phyloP scores from a whole-genome alignment of 1,284 basidiomycete species.

The Microbotryomycetes sp. region DNA sequence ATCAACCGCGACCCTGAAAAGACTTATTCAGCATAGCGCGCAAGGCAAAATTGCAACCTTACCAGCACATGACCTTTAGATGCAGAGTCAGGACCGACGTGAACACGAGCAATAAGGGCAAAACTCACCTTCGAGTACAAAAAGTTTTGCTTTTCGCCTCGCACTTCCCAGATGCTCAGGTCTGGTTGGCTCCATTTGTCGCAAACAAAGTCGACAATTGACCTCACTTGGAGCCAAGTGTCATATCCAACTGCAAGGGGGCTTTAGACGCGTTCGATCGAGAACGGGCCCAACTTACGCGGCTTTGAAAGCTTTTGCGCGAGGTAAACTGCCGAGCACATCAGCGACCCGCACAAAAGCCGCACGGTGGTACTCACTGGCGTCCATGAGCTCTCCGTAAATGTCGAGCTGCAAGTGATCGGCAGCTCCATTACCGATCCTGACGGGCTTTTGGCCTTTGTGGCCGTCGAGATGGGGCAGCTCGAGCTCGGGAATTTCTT shows the following conservation, averaged over 20 bases:
- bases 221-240: slow-evolving; percentile 44
- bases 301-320: slow-evolving; percentile 66
- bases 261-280: neutral
- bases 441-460: slow-evolving; percentile 48
- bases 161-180: slow-evolving; percentile 59
- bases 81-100: neutral
- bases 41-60: neutral
- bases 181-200: slow-evolving; percentile 38
- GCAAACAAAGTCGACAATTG: slow-evolving; percentile 43
- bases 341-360: neutral
- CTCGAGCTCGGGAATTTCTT: slow-evolving; percentile 43
- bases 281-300: slow-evolving; percentile 13
- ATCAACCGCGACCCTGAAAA: slow-evolving; percentile 76
- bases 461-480: slow-evolving; percentile 34
- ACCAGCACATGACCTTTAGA: slow-evolving; percentile 75
- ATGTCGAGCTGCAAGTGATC: slow-evolving; percentile 87
- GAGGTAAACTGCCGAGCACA: slow-evolving; percentile 57
- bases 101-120: neutral
- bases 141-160: slow-evolving; percentile 63
- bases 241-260: slow-evolving; percentile 20
- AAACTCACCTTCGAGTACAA: slow-evolving; percentile 70
- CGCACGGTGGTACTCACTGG: slow-evolving; percentile 47
- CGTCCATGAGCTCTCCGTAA: slow-evolving; percentile 80
- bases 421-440: slow-evolving; percentile 45
- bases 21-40: slow-evolving; percentile 1